phyloP scores from a whole-genome alignment of 2,329 filamentous ascomycete species.

The Endothia cerciana region DNA sequence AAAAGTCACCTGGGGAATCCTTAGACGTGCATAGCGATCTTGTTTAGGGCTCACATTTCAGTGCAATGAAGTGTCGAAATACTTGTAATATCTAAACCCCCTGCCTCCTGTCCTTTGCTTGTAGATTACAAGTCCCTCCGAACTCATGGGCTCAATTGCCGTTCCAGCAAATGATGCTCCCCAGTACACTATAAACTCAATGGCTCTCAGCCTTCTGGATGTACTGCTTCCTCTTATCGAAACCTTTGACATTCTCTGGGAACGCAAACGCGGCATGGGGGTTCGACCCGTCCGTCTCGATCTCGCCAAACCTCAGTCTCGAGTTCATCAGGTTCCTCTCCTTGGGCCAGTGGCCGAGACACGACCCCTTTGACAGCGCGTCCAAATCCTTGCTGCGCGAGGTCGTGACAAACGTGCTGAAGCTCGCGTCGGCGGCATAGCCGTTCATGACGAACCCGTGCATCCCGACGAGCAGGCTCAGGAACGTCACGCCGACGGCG shows the following conservation, averaged over 20 bases:
- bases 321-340: constrained; percentile 21
- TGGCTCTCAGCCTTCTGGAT: not conserved
- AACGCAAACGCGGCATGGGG: constrained; percentile 23
- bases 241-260: constrained; percentile 16
- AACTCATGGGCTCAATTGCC: not conserved
- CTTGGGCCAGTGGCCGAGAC: constrained; percentile 28
- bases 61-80: too few species aligned
- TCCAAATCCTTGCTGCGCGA: constrained; percentile 28
- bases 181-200: not conserved
- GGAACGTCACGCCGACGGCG: constrained; percentile 25
- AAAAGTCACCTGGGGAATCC: too few species aligned
- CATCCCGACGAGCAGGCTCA: constrained; percentile 22
- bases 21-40: too few species aligned
- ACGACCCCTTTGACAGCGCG: constrained; percentile 17
- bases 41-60: too few species aligned
- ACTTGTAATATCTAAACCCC: too few species aligned
- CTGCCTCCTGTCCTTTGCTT: not conserved
- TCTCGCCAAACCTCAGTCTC: constrained; percentile 26
- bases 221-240: constrained; percentile 21
- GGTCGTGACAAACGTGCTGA: constrained; percentile 26
- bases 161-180: not conserved
- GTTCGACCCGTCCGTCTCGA: constrained; percentile 12
- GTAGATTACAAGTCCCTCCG: not conserved
- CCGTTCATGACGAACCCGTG: constrained; percentile 26
- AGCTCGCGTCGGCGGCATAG: constrained; percentile 23